Evolutionary conservation across 192 early-diverging fungal species (phyloP), one percentile per base, ranked within the genome.

Genomic region (Entrophospora sp.): DNA sequence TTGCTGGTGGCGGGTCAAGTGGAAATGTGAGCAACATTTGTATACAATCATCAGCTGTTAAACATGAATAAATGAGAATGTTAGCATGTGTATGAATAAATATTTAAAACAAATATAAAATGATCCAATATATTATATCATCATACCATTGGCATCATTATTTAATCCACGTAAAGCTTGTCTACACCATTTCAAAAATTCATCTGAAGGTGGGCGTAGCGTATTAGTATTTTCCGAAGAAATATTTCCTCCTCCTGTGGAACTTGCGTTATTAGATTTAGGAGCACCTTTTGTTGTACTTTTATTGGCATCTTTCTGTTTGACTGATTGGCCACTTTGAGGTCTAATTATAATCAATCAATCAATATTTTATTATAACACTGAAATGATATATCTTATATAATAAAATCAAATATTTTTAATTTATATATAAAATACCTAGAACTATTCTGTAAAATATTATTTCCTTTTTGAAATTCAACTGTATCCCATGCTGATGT

Each of bases 1-100:
- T 83, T 25, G 76, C 73, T 4, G 84, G 79, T 35, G 82, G 75
- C 6, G 74, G 73, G 67, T 89, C 80, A 46, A 85, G 57, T 1
- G 87, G 86, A 75, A 91, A 91, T 5, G 87, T 82, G 46, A 91
- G 69, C 38, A 91, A 72, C 80, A 91, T 85, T 68, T 84, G 76
- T 53, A 91, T 83, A 55, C 90, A 90, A 51, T 91, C 89, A 48
- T 85, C 83, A 10, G 75, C 70, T 75, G 70, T 53, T 27, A 28
- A 51, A 51, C 3, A 34, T 34, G 55, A 30, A 40, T 2, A 58
- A n/a, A 52, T 52, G 28, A 35, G 57, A 45, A 42, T 40, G 5
- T 40, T 7, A 25, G 42, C 35, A 18, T 34, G 42, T 53, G 1
- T 53, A 53, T 34, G 31, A 25, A 53, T 31, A 30, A 53, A 53